These are phyloP conservation scores for Aspergillus wentii DNA, from an alignment of 495 filamentous ascomycete species.

Conservation along the genomic window DNA sequence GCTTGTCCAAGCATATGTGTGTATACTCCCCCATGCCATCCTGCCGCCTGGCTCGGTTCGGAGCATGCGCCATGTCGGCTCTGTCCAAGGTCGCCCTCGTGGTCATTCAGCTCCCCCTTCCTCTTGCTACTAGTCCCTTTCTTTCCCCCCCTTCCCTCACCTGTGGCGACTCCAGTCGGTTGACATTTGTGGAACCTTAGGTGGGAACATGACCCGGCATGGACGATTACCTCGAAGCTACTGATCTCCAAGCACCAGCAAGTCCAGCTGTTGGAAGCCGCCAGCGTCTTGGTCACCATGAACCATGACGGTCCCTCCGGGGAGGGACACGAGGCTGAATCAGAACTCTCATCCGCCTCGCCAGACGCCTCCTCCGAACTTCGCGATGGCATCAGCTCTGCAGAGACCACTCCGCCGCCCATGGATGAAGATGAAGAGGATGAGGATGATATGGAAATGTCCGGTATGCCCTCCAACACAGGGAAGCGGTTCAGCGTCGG, in stretches of 20 bases:
- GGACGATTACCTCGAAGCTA: slow-evolving; percentile 94
- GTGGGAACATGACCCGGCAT: slow-evolving; percentile 99
- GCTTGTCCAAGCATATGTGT: slow-evolving; percentile 99
- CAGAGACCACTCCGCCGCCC: slow-evolving; percentile 52
- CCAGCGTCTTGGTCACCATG: slow-evolving; percentile 91
- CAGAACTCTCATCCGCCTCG: slow-evolving; percentile 77
- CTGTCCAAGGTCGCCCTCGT: slow-evolving; percentile 44
- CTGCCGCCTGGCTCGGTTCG: slow-evolving; percentile 36
- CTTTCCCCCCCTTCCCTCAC: slow-evolving; percentile 5
- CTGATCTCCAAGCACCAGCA: slow-evolving; percentile 99
- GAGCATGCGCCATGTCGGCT: slow-evolving; percentile 41
- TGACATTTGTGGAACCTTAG: slow-evolving; percentile 52
- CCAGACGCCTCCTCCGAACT: slow-evolving; percentile 73
- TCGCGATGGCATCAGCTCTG: slow-evolving; percentile 60
- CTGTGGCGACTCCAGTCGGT: slow-evolving; percentile 20
- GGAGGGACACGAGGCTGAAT: slow-evolving; percentile 59
- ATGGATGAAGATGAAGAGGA: slow-evolving; percentile 42
- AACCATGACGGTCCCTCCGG: slow-evolving; percentile 59
- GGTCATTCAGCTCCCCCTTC: slow-evolving; percentile 25
- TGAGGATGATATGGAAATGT: slow-evolving; percentile 43
- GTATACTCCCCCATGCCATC: slow-evolving; percentile 54
- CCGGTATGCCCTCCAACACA: slow-evolving; percentile 26
- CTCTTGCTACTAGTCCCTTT: slow-evolving; percentile 1
- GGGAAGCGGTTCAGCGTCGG: slow-evolving; percentile 49
- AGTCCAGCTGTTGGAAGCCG: slow-evolving; percentile 94